phyloP scores from a whole-genome alignment of 2,329 filamentous ascomycete genomes.

The Tolypocladium pustulatum region DNA sequence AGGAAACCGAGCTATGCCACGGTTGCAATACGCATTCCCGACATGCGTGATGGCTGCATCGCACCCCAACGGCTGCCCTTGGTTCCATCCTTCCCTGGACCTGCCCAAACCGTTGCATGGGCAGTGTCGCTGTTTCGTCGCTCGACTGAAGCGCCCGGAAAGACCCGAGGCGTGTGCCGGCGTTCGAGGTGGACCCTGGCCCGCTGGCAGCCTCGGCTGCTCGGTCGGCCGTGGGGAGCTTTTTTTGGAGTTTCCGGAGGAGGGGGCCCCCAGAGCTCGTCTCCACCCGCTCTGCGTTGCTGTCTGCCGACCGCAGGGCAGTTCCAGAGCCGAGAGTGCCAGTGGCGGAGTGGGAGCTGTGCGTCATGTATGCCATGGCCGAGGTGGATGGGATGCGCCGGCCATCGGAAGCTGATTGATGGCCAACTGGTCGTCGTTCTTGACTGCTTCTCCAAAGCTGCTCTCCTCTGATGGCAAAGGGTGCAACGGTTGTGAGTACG shows the following conservation, averaged over 20 bases:
- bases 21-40: too few relatives aligned
- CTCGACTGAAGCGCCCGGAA: background rate
- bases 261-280: background rate
- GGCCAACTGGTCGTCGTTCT: background rate
- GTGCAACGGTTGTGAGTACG: too few relatives aligned
- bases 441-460: background rate
- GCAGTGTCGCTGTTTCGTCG: background rate
- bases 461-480: background rate
- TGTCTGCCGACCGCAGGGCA: background rate
- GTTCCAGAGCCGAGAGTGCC: background rate
- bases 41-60: too few relatives aligned
- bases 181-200: background rate
- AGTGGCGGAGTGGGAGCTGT: background rate
- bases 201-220: constrained; percentile 14
- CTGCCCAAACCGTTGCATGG: background rate
- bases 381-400: background rate
- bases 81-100: too few relatives aligned
- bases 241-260: background rate
- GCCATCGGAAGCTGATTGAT: background rate
- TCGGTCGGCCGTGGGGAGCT: constrained; percentile 13
- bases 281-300: background rate
- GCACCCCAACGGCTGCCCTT: too few relatives aligned
- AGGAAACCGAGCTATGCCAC: too few relatives aligned
- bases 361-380: background rate
- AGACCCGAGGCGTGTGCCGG: background rate